phyloP scores from a whole-genome alignment of 2,329 filamentous ascomycete species.

The Fusarium succisae region DNA sequence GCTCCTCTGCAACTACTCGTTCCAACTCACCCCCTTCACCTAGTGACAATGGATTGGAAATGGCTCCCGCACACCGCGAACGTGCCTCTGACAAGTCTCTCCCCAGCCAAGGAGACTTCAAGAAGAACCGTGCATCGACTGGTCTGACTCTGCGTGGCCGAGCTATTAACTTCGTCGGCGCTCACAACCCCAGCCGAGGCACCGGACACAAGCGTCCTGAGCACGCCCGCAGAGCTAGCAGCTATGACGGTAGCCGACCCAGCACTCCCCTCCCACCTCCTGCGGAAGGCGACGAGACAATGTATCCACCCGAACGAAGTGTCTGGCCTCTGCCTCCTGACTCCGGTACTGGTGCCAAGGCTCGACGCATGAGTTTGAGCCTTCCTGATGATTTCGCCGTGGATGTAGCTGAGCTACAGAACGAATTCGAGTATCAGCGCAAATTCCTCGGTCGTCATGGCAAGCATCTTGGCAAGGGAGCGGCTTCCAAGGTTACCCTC shows the following conservation, averaged over 20 bases:
- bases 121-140: slow-evolving; percentile 62
- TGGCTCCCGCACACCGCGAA: slow-evolving; percentile 46
- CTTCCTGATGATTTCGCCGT: slow-evolving; percentile 79
- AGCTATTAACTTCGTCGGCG: slow-evolving; percentile 58
- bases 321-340: slow-evolving; percentile 72
- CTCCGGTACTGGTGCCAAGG: slow-evolving; percentile 78
- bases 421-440: slow-evolving; percentile 76
- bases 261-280: slow-evolving; percentile 30
- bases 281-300: slow-evolving; percentile 39
- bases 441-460: slow-evolving; percentile 77
- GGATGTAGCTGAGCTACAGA: slow-evolving; percentile 72
- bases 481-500: slow-evolving; percentile 82
- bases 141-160: slow-evolving; percentile 59
- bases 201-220: slow-evolving; percentile 37
- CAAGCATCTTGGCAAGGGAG: slow-evolving; percentile 82
- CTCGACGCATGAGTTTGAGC: slow-evolving; percentile 78
- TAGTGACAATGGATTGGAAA: slow-evolving; percentile 54
- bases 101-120: slow-evolving; percentile 57
- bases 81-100: slow-evolving; percentile 44
- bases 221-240: slow-evolving; percentile 54
- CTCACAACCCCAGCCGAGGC: slow-evolving; percentile 35
- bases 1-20: slow-evolving; percentile 56
- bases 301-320: slow-evolving; percentile 54
- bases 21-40: slow-evolving; percentile 63
- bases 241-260: slow-evolving; percentile 56